Conservation (phyloP, 306 rosid genomes). For the Mimosa bimucronata region DNA sequence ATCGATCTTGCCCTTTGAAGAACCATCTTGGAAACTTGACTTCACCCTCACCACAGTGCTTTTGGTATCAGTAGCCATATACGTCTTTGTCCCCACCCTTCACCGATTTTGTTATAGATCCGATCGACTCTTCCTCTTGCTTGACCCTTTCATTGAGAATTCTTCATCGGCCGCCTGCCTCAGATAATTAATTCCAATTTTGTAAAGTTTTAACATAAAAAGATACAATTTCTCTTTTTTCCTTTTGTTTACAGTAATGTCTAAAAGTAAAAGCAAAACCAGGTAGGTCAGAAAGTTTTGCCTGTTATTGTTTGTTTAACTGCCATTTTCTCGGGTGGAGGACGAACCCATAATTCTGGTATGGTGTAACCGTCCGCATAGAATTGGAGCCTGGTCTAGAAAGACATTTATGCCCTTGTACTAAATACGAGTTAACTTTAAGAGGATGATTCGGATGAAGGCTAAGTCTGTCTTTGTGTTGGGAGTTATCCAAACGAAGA, state of each 20-base stretch:
- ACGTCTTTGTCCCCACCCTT: neutral
- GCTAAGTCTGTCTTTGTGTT: neutral
- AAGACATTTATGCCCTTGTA: constrained; percentile 33
- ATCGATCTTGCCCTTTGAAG: constrained; percentile 60
- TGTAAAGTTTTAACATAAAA: constrained; percentile 26
- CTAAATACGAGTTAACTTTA: neutral
- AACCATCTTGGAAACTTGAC: constrained; percentile 55
- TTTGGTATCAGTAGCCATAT: constrained; percentile 61
- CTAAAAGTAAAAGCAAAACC: neutral
- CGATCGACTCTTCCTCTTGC: constrained; percentile 30
- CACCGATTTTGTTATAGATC: constrained; percentile 40
- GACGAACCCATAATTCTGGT: constrained; percentile 1
- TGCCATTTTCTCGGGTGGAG: constrained; percentile 15
- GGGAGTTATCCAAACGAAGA: neutral
- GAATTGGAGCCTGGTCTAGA: neutral
- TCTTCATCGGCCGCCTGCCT: constrained; percentile 9
- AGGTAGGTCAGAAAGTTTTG: constrained; percentile 19
- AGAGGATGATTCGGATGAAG: neutral
- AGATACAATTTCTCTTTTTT: neutral
- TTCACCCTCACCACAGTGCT: constrained; percentile 49
- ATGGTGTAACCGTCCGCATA: neutral
- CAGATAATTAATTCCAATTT: neutral
- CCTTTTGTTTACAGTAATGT: neutral
- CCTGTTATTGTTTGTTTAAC: constrained; percentile 41
- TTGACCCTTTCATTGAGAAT: constrained; percentile 30